phyloP scores from a whole-genome alignment of 2,329 filamentous ascomycete genomes.

The Arthrobotrys sinensis region DNA sequence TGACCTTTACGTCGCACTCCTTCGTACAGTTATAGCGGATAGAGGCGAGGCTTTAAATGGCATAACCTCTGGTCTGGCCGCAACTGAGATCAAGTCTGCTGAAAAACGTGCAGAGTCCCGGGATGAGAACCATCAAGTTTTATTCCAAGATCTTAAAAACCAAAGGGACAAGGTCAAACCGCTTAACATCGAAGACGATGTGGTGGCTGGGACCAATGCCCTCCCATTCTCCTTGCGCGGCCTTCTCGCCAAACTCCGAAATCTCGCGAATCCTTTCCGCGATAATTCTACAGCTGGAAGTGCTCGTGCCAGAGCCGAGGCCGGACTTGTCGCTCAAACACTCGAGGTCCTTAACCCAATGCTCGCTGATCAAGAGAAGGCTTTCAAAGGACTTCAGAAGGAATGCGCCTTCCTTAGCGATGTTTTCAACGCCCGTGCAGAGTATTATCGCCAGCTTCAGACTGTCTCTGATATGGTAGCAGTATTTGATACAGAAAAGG shows the following conservation, averaged over 20 bases:
- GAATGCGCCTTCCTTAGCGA: conserved; percentile 64
- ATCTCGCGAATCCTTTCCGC: conserved; percentile 72
- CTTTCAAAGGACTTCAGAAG: conserved; percentile 68
- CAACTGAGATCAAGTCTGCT: conserved; percentile 77
- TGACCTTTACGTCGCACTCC: conserved; percentile 84
- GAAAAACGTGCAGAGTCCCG: conserved; percentile 75
- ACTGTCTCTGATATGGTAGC: conserved; percentile 89
- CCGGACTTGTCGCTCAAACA: conserved; percentile 75
- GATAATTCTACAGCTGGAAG: conserved; percentile 24
- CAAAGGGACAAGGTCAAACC: conserved; percentile 69
- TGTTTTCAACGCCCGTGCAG: conserved; percentile 86
- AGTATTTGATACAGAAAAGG: conserved; percentile 74
- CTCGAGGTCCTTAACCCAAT: conserved; percentile 74
- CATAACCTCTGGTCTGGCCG: conserved; percentile 80
- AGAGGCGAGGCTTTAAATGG: conserved; percentile 83
- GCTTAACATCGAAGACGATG: conserved; percentile 59
- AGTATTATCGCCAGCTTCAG: conserved; percentile 92
- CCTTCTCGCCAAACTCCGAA: conserved; percentile 74
- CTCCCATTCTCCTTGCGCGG: conserved; percentile 70
- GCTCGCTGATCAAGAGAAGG: conserved; percentile 72
- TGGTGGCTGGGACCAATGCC: conserved; percentile 33
- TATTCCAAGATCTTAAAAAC: conserved; percentile 71
- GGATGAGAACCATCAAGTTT: conserved; percentile 79
- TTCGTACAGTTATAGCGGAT: conserved; percentile 83
- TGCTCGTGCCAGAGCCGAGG: conserved; percentile 59